A percentile compares a stretch with the other conserved stretches of the same genome.
These are phyloP conservation scores for Microthyrium microscopicum DNA, from an alignment of 2,329 filamentous ascomycete species.

Conservation along the genomic window DNA sequence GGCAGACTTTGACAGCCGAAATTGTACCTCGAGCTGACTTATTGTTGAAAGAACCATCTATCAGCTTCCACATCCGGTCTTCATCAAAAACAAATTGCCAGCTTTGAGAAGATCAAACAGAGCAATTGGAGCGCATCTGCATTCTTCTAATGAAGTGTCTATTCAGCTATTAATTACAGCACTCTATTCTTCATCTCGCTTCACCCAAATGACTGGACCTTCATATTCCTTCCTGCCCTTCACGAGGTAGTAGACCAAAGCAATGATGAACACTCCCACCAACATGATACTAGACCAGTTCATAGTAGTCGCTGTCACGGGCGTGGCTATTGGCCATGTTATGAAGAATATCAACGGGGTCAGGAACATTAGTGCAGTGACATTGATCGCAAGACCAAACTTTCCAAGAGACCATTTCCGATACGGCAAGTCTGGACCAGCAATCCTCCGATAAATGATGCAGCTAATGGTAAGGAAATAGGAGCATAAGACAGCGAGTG, in stretches of 20 bases:
- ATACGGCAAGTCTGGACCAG: constrained; percentile 20
- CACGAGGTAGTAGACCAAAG: constrained; percentile 3
- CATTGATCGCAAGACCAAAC: constrained; percentile 22
- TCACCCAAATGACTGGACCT: constrained; percentile 2
- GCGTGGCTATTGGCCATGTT: constrained; percentile 1
- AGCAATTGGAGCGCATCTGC: too few relatives aligned
- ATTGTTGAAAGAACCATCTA: too few relatives aligned
- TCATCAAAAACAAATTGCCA: too few relatives aligned
- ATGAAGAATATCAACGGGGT: constrained; percentile 11
- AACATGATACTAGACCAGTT: constrained; percentile 11
- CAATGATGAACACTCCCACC: constrained; percentile 6
- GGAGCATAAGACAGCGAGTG: constrained; percentile 22
- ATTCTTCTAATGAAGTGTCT: too few relatives aligned
- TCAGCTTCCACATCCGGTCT: too few relatives aligned
- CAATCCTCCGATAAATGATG: constrained; percentile 22
- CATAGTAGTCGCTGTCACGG: constrained; percentile 20
- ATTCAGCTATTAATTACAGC: too few relatives aligned
- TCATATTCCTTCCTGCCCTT: constrained; percentile 2
- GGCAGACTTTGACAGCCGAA: too few relatives aligned
- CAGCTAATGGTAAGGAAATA: constrained; percentile 25
- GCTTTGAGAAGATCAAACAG: too few relatives aligned
- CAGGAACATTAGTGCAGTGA: constrained; percentile 19
- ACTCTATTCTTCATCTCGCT: too few relatives aligned
- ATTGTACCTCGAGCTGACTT: too few relatives aligned
- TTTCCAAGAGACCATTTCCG: constrained; percentile 23